Base-by-base conservation (phyloP, 176 grass and related monocot genomes). In the Musa itinerans region DNA sequence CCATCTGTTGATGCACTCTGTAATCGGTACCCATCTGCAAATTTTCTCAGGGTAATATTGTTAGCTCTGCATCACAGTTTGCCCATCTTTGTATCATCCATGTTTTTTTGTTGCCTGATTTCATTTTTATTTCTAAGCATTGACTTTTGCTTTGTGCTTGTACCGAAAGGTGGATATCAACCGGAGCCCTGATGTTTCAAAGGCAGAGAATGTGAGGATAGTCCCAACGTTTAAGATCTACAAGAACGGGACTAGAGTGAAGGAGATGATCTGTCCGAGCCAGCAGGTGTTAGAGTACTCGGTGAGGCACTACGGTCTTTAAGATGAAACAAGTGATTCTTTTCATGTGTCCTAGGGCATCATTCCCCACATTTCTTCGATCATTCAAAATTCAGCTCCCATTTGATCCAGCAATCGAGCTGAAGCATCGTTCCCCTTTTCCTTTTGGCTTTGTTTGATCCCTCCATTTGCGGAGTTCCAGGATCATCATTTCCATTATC, bases 191-290 rank as follows among this genome's bases (percentile, higher is more conserved):
- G 59, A 73, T 52, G 83, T 99, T 48, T 88, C 90, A 7, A 94
- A 70, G 83, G 53, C 80, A 65, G 95, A 99, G 86, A 94, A 88
- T 19, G 88, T 99, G 52, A 86, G 88, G 13, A 83, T 89, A 49
- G 84, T 94, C 68, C 95, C 95, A 0, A 94, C 91, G 22, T 99
- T 99, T 68, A 99, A 99, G 90, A 92, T 99, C 78, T 99, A 94
- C 86, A 99, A 94, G 83, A 81, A 86, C 5, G 88, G 95, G 71
- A 77, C 53, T 57, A 85, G 73, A 69, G 83, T 92, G 78, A 99
- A 99, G 86, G 95, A 99, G 88, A 98, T 98, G 86, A 89, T 98
- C 66, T 98, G 90, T 78, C 95, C 95, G 15, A 91, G 59, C 73
- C 84, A 94, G 78, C 90, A 94, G 77, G 84, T 92, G 68, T 82